Percentiles rank a stretch among this genome's conserved stretches.
Evolutionary conservation across 2,329 filamentous ascomycete genomes (phyloP).

Genomic region (Calonectria pteridis): DNA sequence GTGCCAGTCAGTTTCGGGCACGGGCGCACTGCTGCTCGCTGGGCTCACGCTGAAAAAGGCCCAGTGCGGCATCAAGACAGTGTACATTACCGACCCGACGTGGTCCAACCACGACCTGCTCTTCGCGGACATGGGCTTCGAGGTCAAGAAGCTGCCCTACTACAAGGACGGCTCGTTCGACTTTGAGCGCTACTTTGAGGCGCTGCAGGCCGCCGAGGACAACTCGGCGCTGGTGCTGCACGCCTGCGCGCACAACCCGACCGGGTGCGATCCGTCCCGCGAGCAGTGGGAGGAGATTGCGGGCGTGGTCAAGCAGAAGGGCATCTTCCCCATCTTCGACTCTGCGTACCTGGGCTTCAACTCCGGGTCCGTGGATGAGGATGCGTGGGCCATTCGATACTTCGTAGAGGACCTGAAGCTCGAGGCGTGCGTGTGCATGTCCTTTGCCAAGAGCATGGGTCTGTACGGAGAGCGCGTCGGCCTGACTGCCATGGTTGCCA

Average conservation of each 20-base stretch:
- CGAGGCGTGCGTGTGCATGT: conserved; percentile 69
- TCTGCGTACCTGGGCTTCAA: conserved; percentile 42
- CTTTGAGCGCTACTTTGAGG: conserved; percentile 46
- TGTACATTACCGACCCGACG: conserved; percentile 56
- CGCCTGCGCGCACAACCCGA: conserved; percentile 59
- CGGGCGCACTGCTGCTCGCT: conserved; percentile 53
- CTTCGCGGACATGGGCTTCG: conserved; percentile 49
- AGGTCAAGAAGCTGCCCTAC: conserved; percentile 51
- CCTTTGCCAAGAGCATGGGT: conserved; percentile 72
- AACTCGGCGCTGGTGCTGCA: conserved; percentile 51
- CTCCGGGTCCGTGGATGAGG: conserved; percentile 39
- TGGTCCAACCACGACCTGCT: conserved; percentile 57
- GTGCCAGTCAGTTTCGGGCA: conserved; percentile 56
- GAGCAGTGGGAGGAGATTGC: conserved; percentile 44
- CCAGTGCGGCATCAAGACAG: conserved; percentile 39
- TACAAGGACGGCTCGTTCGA: conserved; percentile 50
- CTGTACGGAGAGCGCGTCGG: conserved; percentile 55
- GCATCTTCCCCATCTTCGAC: conserved; percentile 38
- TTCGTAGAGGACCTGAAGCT: conserved; percentile 49
- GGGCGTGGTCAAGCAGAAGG: conserved; percentile 21
- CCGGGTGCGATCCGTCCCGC: conserved; percentile 51
- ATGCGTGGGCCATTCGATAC: conserved; percentile 40
- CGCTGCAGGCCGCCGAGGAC: conserved; percentile 44
- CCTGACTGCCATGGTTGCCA: conserved; percentile 44
- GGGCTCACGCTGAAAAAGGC: conserved; percentile 48